Evolutionary conservation across 1,139 yeast species (phyloP), one percentile per base, ranked within the genome.

Genomic region (Geotrichum carabidarum): DNA sequence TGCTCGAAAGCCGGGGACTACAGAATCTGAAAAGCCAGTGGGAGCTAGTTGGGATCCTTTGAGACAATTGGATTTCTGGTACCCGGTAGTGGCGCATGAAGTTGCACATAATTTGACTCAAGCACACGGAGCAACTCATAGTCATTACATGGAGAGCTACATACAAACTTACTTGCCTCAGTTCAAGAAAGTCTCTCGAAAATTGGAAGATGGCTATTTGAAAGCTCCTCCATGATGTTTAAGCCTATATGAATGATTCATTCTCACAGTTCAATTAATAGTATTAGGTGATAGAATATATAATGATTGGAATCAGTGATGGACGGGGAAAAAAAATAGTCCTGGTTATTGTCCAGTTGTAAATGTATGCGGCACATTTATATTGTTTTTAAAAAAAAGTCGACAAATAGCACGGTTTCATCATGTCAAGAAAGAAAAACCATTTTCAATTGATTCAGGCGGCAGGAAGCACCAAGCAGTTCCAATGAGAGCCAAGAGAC

Each of bases 51-150:
- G 63, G 62, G 50, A 58, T 50, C 58, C 59, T 36, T 55, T 53
- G 8, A 59, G 60, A n/a, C 58, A 68, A 11, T 51, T 68, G 48
- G 68, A 70, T 53, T 73, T 63, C 58, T 73, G 76, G 74, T 73
- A 63, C 52, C 69, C 74, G 1, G 66, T 72, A 6, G 61, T 70
- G 55, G 75, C 76, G 0, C 77, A 73, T 52, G 77, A 73, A 56
- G 58, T 73, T 51, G 76, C 77, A 2, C 77, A 73, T 59, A 74
- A 73, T 55, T 51, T 73, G 42, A 70, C 62, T 4, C 18, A 60
- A 1, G 61, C 65, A 12, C 77, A 73, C 57, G 75, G 75, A 6
- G 64, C 67, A n/a, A 59, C 62, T 42, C 77, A 74, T 57, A 67
- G 74, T 6, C 69, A 62, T 51, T 69, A 63, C 55, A 61, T 72